Evolutionary conservation across 441 rosid species (phyloP), one percentile per base, ranked within the genome.

Genomic region (Adansonia madagascariensis): DNA sequence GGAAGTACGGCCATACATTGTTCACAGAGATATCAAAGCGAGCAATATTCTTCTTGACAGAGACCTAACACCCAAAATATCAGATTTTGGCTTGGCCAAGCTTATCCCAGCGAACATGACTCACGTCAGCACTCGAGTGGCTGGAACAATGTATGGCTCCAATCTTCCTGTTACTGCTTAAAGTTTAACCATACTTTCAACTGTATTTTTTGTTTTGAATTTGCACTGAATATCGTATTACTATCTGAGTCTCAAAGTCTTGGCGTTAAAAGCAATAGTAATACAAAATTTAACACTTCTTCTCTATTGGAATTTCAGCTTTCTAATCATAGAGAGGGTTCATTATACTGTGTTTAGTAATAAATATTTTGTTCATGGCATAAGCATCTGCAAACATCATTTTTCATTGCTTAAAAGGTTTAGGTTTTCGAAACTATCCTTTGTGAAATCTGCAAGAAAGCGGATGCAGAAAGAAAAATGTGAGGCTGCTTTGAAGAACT

Each of bases 81-180:
- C 35, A 59, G 99, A 95, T 86, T 95, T 95, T 83, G 99, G 99
- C 78, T 92, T 95, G 8, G 99, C 99, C 2, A 95, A 85, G 85
- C 97, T 95, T 81, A 89, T 95, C 75, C 99, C 98, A 10, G 80
- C 89, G 20, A 84, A 90, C 79, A 78, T 88, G 92, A 92, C 98
- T 75, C 99, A 95, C 80, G 94, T 95, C 79, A 95, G 98, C 80
- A 95, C 99, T 27, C 94, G 97, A 50, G 99, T 95, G 6, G 98
- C 99, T 7, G 99, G 99, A 71, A 95, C 99, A 81, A 82, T 95
- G 99, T 95, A 80, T 90, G 98, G 17, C 49, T 87, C 78, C 56
- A 66, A 60, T 8, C 50, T 15, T 35, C 71, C 4, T 35, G 6
- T 63, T 75, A 62, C 27, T 31, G 11, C 15, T 24, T 65, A 74